phyloP scores from a whole-genome alignment of 1,284 basidiomycete species.

The Austroboletus sp. region DNA sequence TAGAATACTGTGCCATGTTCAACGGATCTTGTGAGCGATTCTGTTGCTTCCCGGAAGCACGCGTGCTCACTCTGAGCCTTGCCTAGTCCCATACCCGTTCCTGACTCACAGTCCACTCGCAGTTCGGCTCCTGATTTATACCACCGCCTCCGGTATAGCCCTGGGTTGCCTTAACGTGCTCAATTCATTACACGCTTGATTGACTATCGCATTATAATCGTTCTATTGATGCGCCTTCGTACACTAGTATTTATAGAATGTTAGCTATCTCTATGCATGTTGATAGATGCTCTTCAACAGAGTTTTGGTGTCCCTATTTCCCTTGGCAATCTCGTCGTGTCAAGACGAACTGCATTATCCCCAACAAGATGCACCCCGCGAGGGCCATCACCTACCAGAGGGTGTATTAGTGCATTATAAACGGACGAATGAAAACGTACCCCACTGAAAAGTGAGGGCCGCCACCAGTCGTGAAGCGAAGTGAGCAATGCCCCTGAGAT shows the following conservation, averaged over 20 bases:
- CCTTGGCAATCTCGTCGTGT: constrained; percentile 1
- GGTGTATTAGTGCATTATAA: constrained; percentile 2
- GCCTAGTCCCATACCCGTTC: constrained; percentile 75
- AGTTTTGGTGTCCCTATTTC: background rate
- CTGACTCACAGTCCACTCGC: constrained; percentile 53
- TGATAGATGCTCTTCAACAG: background rate
- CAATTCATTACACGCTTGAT: constrained; percentile 39
- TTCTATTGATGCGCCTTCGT: background rate
- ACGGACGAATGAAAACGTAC: constrained; percentile 10
- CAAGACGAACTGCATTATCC: constrained; percentile 15
- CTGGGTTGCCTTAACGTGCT: constrained; percentile 51
- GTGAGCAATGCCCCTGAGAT: constrained; percentile 26
- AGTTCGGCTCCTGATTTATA: constrained; percentile 58
- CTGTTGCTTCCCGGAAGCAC: background rate
- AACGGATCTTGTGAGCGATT: constrained; percentile 58
- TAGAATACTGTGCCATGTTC: constrained; percentile 59
- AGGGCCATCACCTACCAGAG: constrained; percentile 14
- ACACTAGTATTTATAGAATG: background rate
- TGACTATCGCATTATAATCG: too few species aligned
- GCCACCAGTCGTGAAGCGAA: constrained; percentile 27
- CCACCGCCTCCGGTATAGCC: constrained; percentile 46
- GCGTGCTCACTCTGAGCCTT: background rate
- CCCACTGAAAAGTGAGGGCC: constrained; percentile 22
- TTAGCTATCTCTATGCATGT: background rate
- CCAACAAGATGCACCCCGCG: constrained; percentile 10